Evolutionary conservation across 495 filamentous ascomycete species (phyloP).

Genomic region (Hypoxylon subgilvum): DNA sequence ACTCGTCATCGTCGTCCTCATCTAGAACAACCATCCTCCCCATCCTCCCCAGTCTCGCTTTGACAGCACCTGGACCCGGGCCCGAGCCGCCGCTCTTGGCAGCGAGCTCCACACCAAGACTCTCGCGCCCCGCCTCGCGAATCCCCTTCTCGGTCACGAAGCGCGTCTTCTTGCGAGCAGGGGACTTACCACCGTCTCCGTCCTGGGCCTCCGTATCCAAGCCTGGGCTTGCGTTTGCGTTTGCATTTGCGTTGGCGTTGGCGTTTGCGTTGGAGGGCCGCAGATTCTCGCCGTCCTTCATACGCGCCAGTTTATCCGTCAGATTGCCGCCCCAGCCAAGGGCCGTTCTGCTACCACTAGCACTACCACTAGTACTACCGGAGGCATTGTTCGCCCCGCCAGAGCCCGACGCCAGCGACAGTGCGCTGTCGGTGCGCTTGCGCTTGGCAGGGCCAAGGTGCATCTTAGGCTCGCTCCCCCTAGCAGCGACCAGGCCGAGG

Average conservation of each 20-base stretch:
- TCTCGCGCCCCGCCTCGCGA: slow-evolving; percentile 76
- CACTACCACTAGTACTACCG: background rate
- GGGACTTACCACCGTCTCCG: slow-evolving; percentile 39
- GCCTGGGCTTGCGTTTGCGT: too few relatives aligned
- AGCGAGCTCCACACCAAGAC: slow-evolving; percentile 61
- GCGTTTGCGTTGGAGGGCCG: slow-evolving; percentile 6
- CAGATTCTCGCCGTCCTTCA: slow-evolving; percentile 61
- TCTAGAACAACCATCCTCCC: slow-evolving; percentile 43
- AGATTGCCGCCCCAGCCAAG: slow-evolving; percentile 59
- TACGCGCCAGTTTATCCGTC: slow-evolving; percentile 54
- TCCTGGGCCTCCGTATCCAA: too few relatives aligned
- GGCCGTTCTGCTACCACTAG: slow-evolving; percentile 18
- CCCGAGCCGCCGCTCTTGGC: slow-evolving; percentile 55
- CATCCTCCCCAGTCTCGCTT: slow-evolving; percentile 27
- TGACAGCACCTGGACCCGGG: background rate
- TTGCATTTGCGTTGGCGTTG: too few relatives aligned
- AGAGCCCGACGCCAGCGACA: slow-evolving; percentile 27
- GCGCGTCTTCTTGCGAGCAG: slow-evolving; percentile 77
- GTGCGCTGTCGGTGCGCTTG: slow-evolving; percentile 58
- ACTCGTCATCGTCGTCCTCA: slow-evolving; percentile 56
- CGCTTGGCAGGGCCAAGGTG: slow-evolving; percentile 76
- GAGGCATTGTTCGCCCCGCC: background rate
- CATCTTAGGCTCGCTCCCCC: slow-evolving; percentile 60
- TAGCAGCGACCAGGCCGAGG: slow-evolving; percentile 64
- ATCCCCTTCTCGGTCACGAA: slow-evolving; percentile 81